Conservation (phyloP, 345 rosid species). For the Gossypium stocksii region DNA sequence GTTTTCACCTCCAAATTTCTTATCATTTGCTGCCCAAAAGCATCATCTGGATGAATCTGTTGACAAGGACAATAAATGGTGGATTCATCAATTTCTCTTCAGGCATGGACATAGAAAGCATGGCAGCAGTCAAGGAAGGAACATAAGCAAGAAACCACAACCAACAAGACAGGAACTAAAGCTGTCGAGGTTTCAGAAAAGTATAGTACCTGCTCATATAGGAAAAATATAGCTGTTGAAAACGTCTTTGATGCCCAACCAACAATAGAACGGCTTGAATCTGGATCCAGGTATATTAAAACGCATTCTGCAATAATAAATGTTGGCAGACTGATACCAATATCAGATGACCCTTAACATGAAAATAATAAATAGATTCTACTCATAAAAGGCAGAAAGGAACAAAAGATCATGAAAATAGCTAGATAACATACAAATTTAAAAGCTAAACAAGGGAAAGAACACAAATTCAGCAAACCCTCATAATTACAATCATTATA, state of each 20-base stretch:
- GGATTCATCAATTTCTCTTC: constrained; percentile 5
- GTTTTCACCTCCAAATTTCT: constrained; percentile 81
- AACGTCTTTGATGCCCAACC: constrained; percentile 76
- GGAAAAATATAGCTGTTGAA: constrained; percentile 76
- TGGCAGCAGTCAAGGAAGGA: constrained; percentile 7
- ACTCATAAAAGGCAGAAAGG: constrained; percentile 1
- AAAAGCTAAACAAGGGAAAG: not conserved
- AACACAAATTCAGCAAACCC: not conserved
- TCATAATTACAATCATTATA: not conserved
- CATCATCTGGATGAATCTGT: constrained; percentile 95
- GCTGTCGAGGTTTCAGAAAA: constrained; percentile 17
- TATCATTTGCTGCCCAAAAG: constrained; percentile 97
- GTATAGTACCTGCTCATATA: constrained; percentile 76
- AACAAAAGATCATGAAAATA: not conserved
- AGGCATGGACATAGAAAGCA: not conserved
- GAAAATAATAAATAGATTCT: constrained; percentile 9
- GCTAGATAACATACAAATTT: not conserved
- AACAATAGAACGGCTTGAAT: constrained; percentile 69
- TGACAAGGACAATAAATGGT: constrained; percentile 23
- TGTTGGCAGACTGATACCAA: constrained; percentile 75
- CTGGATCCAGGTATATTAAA: constrained; percentile 92
- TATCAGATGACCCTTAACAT: not conserved
- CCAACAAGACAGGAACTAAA: not conserved
- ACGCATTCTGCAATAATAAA: constrained; percentile 99
- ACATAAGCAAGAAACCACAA: constrained; percentile 11